phyloP scores from a whole-genome alignment of 768 basidiomycete genomes.

The Leccinum aurantiacum region DNA sequence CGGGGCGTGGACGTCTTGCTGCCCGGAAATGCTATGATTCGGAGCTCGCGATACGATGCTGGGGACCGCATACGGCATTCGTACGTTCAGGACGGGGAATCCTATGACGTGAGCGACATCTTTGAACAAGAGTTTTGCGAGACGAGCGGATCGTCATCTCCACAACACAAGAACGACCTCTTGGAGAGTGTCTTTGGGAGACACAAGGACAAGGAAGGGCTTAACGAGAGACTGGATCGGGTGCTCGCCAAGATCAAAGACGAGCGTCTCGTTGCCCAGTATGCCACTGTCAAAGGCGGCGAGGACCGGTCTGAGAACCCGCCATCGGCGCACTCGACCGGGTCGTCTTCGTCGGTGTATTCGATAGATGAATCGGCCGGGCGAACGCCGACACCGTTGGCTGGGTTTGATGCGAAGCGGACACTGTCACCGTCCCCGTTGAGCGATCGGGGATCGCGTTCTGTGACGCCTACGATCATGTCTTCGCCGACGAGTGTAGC shows the following conservation, averaged over 20 bases:
- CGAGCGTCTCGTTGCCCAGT: slow-evolving; percentile 45
- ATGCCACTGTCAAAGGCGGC: slow-evolving; percentile 4
- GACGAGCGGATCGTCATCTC: slow-evolving; percentile 33
- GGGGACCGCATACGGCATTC: slow-evolving; percentile 87
- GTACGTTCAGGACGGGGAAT: slow-evolving; percentile 91
- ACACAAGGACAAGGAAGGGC: slow-evolving; percentile 58
- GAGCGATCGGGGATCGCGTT: too few species aligned
- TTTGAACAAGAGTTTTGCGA: slow-evolving; percentile 87
- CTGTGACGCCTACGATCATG: too few species aligned
- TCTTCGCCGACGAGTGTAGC: too few species aligned
- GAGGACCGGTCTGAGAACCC: slow-evolving; percentile 25
- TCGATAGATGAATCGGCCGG: slow-evolving; percentile 45
- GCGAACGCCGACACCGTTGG: too few species aligned
- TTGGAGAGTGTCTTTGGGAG: slow-evolving; percentile 64
- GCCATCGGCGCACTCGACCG: slow-evolving; percentile 26
- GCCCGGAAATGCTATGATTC: slow-evolving; percentile 80
- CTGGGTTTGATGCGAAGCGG: too few species aligned
- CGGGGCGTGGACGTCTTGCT: slow-evolving; percentile 88
- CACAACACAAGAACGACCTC: slow-evolving; percentile 51
- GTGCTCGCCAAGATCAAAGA: slow-evolving; percentile 75
- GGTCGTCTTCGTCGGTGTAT: slow-evolving; percentile 44
- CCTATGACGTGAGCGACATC: slow-evolving; percentile 91
- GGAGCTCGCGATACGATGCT: slow-evolving; percentile 73
- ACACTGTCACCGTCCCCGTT: too few species aligned
- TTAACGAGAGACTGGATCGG: slow-evolving; percentile 70